Evolutionary conservation across 2,329 filamentous ascomycete genomes (phyloP), one percentile per base, ranked within the genome.

Genomic region (Colletotrichum ledebouriae): DNA sequence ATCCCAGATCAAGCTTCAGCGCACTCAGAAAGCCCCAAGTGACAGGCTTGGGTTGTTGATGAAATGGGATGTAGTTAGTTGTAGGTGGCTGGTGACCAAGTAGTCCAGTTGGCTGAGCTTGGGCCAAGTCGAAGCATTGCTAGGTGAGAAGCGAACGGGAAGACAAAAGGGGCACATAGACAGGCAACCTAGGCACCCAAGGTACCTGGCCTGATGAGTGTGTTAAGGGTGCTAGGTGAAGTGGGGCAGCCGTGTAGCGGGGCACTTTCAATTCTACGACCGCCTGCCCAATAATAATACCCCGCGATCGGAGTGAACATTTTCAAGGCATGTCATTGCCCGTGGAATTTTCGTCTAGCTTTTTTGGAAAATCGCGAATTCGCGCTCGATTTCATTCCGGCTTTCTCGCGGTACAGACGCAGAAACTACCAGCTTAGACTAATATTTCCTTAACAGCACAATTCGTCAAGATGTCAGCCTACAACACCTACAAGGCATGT

Each of bases 21-120:
- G 11, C 33, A 49, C 39, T 41, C 39, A 13, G 33, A 53, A 33
- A 68, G 60, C 47, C 42, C 12, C 53, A 53, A 44, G 41, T 15
- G 47, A 46, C 15, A 33, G 57, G 47, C 17, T 46, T 25, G 34
- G 22, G 17, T 34, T 55, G 53, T 33, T 20, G 59, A 58, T 52
- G n/a, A 33, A 33, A 7, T 46, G 41, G 55, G 22, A 64, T 65
- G 65, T 65, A 37, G 60, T 68, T 58, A 46, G 65, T 37, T 47
- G 60, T 25, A 47, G 52, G 60, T 64, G 65, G 65, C 65, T 68
- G 65, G 65, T 52, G 62, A 61, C 56, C 22, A 47, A 65, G 57
- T 33, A 59, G 33, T 34, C 22, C 42, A 49, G 59, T 56, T 33
- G 59, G 37, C 39, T 42, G 34, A 67, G 64, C 64, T 63, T 63